Evolutionary conservation across 768 basidiomycete genomes (phyloP).

Genomic region (Tylopilus vinaceipallidus): DNA sequence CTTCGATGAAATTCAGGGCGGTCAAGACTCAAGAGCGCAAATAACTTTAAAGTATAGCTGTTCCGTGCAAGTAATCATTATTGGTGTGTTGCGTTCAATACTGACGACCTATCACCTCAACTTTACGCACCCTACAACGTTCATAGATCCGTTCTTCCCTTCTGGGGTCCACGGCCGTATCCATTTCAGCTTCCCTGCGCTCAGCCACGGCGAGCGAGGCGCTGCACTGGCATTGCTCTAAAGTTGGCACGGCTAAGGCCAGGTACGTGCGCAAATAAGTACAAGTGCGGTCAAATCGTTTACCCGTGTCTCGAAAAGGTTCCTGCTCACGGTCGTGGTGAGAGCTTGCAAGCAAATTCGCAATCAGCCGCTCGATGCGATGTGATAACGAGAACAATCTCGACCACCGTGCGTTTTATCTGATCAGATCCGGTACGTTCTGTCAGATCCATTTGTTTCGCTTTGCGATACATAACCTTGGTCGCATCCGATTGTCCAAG

Average conservation of each 20-base stretch:
- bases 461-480: too few relatives aligned
- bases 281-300: neutral
- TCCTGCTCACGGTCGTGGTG: slow-evolving; percentile 8
- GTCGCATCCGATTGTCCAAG: slow-evolving; percentile 7
- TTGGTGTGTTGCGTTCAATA: too few relatives aligned
- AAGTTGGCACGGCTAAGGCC: slow-evolving; percentile 4
- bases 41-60: too few relatives aligned
- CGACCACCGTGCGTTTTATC: slow-evolving; percentile 7
- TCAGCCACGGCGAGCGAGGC: neutral
- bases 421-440: slow-evolving; percentile 6
- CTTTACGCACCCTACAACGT: neutral
- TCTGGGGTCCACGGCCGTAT: slow-evolving; percentile 9
- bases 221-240: slow-evolving; percentile 9
- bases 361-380: too few relatives aligned
- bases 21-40: too few relatives aligned
- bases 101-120: too few relatives aligned
- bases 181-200: slow-evolving; percentile 4
- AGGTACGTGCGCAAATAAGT: neutral
- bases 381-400: too few relatives aligned
- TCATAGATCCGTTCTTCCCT: slow-evolving; percentile 12
- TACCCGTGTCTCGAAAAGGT: neutral
- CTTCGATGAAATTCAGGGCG: too few relatives aligned
- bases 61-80: too few relatives aligned
- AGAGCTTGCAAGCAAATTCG: slow-evolving; percentile 8
- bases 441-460: neutral